Percentiles rank a stretch among this genome's conserved stretches.
Evolutionary conservation across 1,284 basidiomycete species (phyloP).

Genomic region (Volvariella surrecta): DNA sequence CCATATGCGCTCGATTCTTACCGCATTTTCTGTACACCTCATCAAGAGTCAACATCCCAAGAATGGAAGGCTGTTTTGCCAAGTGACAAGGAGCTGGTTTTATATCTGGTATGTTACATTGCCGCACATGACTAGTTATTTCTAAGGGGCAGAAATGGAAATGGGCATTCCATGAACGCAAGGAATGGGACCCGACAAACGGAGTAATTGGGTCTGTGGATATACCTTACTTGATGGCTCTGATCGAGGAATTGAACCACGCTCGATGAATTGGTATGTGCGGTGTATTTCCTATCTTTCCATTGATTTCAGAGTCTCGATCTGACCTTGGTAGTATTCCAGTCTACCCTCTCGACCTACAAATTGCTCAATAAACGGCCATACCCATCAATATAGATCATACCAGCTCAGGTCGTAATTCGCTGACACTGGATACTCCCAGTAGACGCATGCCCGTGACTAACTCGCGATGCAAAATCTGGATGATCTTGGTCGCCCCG

Average conservation of each 20-base stretch:
- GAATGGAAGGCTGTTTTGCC: conserved; percentile 54
- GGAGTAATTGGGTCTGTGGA: conserved; percentile 29
- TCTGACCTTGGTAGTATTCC: conserved; percentile 40
- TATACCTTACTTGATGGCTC: conserved; percentile 24
- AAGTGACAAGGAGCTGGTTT: conserved; percentile 51
- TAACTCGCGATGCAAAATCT: conserved; percentile 78
- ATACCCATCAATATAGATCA: conserved; percentile 7
- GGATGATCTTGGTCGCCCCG: conserved; percentile 70
- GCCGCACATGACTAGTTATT: background rate
- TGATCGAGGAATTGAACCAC: conserved; percentile 25
- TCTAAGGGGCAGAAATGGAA: conserved; percentile 41
- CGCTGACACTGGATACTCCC: conserved; percentile 62
- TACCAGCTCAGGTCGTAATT: conserved; percentile 79
- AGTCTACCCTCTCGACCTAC: conserved; percentile 59
- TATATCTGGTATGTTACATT: conserved; percentile 38
- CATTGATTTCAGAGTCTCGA: conserved; percentile 29
- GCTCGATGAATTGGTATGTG: too few relatives aligned
- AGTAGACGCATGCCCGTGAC: conserved; percentile 72
- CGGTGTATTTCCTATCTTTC: background rate
- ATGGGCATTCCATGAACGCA: conserved; percentile 44
- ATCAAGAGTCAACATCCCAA: conserved; percentile 19
- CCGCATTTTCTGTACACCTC: conserved; percentile 45
- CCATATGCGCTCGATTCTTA: conserved; percentile 62
- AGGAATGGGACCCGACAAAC: conserved; percentile 35
- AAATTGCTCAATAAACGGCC: background rate